A percentile compares a stretch with the other conserved stretches of the same genome.
Evolutionary conservation across 108 stramenopile genomes (phyloP).

Genomic region (Fragilariopsis cylindrus): DNA sequence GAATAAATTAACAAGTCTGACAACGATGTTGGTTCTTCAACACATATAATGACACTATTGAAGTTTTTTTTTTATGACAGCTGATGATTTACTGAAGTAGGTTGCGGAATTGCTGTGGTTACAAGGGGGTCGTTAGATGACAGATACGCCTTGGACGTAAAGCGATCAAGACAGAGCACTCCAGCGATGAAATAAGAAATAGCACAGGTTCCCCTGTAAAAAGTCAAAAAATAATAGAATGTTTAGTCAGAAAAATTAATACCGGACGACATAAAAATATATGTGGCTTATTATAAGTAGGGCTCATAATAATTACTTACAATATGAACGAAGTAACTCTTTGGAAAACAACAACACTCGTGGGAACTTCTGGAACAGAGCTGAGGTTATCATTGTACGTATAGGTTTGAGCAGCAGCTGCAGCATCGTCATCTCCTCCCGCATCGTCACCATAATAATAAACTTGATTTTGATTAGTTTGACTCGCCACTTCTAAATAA

Average conservation of each 20-base stretch:
- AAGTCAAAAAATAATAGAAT: slow-evolving; percentile 2
- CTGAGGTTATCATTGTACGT: neutral
- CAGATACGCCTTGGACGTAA: slow-evolving; percentile 72
- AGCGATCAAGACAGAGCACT: slow-evolving; percentile 72
- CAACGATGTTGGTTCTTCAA: no score
- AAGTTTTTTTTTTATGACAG: neutral
- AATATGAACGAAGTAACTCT: slow-evolving; percentile 71
- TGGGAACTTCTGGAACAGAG: slow-evolving; percentile 43
- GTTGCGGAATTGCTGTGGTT: slow-evolving; percentile 50
- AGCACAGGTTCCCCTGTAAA: slow-evolving; percentile 58
- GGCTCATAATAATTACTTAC: slow-evolving; percentile 44
- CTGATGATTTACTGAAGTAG: neutral
- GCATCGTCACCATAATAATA: slow-evolving; percentile 15
- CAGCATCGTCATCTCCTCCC: slow-evolving; percentile 39
- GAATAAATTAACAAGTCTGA: no score
- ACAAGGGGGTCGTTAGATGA: slow-evolving; percentile 69
- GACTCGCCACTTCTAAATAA: slow-evolving; percentile 22
- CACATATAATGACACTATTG: no score
- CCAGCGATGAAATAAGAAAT: slow-evolving; percentile 73
- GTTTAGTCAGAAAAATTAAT: neutral
- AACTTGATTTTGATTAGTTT: neutral
- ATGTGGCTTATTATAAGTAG: no score
- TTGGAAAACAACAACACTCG: slow-evolving; percentile 74
- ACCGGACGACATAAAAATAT: neutral
- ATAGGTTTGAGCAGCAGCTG: neutral